Evolutionary conservation across 2,329 filamentous ascomycete species (phyloP), one percentile per base, ranked within the genome.

Genomic region (Reticulascus tulasneorum): DNA sequence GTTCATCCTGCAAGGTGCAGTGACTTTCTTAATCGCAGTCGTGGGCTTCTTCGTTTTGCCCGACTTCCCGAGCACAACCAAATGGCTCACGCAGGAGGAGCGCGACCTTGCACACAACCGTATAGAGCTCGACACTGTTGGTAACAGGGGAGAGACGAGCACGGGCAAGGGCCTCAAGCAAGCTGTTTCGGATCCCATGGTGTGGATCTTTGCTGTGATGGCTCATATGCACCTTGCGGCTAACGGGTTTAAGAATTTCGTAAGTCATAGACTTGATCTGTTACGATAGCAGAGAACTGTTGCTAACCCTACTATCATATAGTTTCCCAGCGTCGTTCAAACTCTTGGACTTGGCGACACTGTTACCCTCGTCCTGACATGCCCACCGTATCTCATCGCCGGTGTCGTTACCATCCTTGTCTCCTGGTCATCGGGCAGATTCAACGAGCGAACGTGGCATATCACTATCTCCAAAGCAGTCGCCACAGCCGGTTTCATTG

Each of bases 211-310:
- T 35, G 62, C 60, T 12, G 50, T 67, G 31, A 71, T 72, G 67
- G 64, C 68, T 34, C 69, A 72, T 45, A 64, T 71, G 55, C 68
- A 73, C 48, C 51, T 71, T 24, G 64, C 64, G 4, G 67, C 67
- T 13, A 66, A 67, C 29, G 62, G 62, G 2, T 66, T 66, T 49
- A 63, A 69, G 50, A 66, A 52, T 39, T 53, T 58, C 50, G 62
- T 64, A 33, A 23, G 42, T 12, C 4, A n/a, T n/a, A n/a, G n/a
- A n/a, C n/a, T n/a, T n/a, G n/a, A n/a, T n/a, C n/a, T n/a, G n/a
- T n/a, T n/a, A n/a, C n/a, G n/a, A n/a, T n/a, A n/a, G n/a, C n/a
- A n/a, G n/a, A n/a, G n/a, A n/a, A n/a, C n/a, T n/a, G n/a, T n/a
- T n/a, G n/a, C 29, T 40, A 15, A 42, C 29, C n/a, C n/a, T n/a